Percentiles rank a stretch among this genome's conserved stretches.
Conservation (phyloP, 768 basidiomycete species). For the Gyrodon lividus region DNA sequence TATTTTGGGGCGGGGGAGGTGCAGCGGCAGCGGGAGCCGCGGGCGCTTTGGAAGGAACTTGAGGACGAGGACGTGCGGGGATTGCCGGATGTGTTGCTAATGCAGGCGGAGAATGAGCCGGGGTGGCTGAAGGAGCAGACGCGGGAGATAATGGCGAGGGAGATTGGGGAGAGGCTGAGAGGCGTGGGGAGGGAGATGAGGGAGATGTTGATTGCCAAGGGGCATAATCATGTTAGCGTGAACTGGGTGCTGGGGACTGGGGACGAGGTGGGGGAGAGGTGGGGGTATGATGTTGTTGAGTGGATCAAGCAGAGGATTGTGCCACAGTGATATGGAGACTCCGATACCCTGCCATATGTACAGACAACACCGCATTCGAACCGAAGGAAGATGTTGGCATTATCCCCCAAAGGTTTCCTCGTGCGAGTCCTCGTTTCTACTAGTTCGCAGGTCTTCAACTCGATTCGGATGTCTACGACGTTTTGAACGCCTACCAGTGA, state of each 20-base stretch:
- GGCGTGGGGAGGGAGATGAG: constrained; percentile 15
- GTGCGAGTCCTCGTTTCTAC: too few relatives aligned
- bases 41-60: constrained; percentile 39
- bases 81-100: constrained; percentile 48
- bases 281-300: constrained; percentile 48
- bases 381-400: constrained; percentile 9
- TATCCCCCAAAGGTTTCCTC: too few relatives aligned
- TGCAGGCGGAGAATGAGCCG: constrained; percentile 56
- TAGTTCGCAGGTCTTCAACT: too few relatives aligned
- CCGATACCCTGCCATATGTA: too few relatives aligned
- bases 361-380: too few relatives aligned
- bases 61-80: constrained; percentile 32
- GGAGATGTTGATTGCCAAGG: constrained; percentile 39
- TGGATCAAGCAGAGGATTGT: constrained; percentile 32
- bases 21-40: constrained; percentile 41
- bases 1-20: constrained; percentile 41
- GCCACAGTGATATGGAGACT: background rate
- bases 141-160: constrained; percentile 38
- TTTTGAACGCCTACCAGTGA: too few relatives aligned
- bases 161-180: constrained; percentile 37
- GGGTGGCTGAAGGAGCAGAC: constrained; percentile 38
- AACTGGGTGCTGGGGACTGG: constrained; percentile 51
- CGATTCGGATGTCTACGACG: too few relatives aligned
- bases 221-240: constrained; percentile 66
- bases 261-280: constrained; percentile 58